Evolutionary conservation across 495 filamentous ascomycete species (phyloP).

Genomic region (Hypoxylon trugodes): DNA sequence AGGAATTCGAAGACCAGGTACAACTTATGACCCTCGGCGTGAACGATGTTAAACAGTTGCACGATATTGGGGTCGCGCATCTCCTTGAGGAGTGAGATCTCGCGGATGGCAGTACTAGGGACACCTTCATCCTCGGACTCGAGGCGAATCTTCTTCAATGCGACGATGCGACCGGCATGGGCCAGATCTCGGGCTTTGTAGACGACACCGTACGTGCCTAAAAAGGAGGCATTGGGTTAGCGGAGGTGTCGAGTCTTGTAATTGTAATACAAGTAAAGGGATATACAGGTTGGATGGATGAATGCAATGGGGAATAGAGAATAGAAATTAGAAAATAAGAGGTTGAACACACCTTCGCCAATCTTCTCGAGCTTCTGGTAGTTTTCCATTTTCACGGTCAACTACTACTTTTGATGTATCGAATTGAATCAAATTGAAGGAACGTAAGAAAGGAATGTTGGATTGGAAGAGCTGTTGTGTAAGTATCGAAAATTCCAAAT

Average conservation of each 20-base stretch:
- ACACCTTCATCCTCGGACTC: constrained; percentile 98
- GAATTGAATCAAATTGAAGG: constrained; percentile 19
- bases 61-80: constrained; percentile 97
- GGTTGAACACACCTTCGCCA: constrained; percentile 78
- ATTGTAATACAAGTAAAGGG: neutral
- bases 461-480: neutral
- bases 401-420: neutral
- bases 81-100: constrained; percentile 95
- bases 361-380: constrained; percentile 99
- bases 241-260: constrained; percentile 2
- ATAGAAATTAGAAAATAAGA: neutral
- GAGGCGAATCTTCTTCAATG: constrained; percentile 97
- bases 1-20: constrained; percentile 96
- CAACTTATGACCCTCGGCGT: constrained; percentile 95
- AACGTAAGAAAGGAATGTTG: constrained; percentile 19
- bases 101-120: constrained; percentile 93
- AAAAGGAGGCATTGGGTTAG: neutral
- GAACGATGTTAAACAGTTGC: constrained; percentile 90
- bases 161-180: constrained; percentile 83
- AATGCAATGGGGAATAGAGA: constrained; percentile 5
- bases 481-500: constrained; percentile 6
- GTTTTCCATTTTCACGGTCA: constrained; percentile 79
- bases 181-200: constrained; percentile 89
- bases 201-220: constrained; percentile 92
- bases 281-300: neutral